These are phyloP conservation scores for Suhomyces bribrorum DNA, from an alignment of 1,139 yeast species.

Conservation along the genomic window DNA sequence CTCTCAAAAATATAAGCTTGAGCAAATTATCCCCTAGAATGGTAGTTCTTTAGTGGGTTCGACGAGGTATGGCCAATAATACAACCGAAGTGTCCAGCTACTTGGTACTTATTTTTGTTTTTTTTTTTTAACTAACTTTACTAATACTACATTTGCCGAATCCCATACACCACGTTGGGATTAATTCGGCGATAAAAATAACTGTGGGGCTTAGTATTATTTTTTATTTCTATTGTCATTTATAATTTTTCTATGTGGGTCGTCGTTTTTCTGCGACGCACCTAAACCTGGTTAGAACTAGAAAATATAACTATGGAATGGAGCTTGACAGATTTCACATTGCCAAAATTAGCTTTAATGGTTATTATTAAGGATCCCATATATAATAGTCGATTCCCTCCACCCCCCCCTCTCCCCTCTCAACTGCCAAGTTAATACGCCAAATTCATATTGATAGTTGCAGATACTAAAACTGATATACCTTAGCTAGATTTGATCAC, in stretches of 20 bases:
- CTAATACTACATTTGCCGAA: neutral
- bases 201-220: neutral
- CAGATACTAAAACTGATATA: no score
- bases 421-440: no score
- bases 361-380: neutral
- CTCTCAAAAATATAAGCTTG: neutral
- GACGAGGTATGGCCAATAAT: no score
- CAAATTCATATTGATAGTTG: no score
- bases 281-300: neutral
- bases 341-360: neutral
- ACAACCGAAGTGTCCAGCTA: no score
- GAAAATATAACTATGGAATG: neutral
- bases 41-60: no score
- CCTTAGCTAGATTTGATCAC: no score
- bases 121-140: no score
- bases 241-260: slow-evolving; percentile 6
- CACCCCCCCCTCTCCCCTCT: no score
- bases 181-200: neutral
- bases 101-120: no score
- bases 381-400: neutral
- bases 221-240: neutral
- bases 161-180: neutral
- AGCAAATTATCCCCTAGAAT: neutral
- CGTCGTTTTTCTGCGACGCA: neutral
- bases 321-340: slow-evolving; percentile 12